Percentiles rank a stretch among this genome's conserved stretches.
These are phyloP conservation scores for Ophiostoma australiae DNA, from an alignment of 2,329 filamentous ascomycete species.

Conservation along the genomic window DNA sequence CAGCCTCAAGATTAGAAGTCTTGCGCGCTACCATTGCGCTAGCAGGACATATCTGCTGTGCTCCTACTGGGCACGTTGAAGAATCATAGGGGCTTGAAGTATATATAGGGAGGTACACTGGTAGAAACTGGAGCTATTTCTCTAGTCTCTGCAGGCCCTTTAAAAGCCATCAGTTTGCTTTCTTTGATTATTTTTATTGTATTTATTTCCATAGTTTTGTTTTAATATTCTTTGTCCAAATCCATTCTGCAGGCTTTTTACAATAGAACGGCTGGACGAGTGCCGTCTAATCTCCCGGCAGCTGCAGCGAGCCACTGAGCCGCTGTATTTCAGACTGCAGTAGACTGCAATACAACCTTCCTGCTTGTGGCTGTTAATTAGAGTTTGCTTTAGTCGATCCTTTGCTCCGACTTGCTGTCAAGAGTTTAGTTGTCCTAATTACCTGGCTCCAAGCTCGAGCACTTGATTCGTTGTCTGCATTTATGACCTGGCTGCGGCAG, in stretches of 20 bases:
- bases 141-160: not conserved
- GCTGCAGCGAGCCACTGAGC: not conserved
- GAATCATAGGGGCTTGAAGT: not conserved
- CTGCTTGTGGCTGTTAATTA: not conserved
- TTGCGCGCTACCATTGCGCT: slow-evolving; percentile 57
- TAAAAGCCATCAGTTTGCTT: not conserved
- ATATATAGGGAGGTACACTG: not conserved
- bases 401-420: not conserved
- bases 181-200: not conserved
- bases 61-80: slow-evolving; percentile 10
- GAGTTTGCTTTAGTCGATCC: not conserved
- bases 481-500: not conserved
- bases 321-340: not conserved
- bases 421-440: too few relatives aligned
- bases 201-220: not conserved
- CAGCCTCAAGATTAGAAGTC: slow-evolving; percentile 52
- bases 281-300: not conserved
- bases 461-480: not conserved
- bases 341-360: not conserved
- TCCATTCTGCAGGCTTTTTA: not conserved
- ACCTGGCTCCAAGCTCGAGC: not conserved
- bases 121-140: not conserved
- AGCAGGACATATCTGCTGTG: slow-evolving; percentile 21
- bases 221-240: not conserved
- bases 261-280: not conserved